phyloP scores from a whole-genome alignment of 208 protist genomes.

The Acanthamoeba triangularis region DNA sequence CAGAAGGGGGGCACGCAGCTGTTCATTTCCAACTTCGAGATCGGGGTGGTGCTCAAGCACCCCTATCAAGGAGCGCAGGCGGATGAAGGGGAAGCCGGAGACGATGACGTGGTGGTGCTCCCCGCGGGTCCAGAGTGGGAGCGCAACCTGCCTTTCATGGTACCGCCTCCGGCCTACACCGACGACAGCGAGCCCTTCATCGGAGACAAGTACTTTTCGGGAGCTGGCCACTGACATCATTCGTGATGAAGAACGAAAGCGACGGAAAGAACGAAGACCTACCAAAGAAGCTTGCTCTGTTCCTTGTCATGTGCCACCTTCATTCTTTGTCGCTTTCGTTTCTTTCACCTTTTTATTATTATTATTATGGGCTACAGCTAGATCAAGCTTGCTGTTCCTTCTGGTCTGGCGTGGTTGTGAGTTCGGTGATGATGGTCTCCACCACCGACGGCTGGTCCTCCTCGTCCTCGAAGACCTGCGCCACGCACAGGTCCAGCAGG shows the following conservation, averaged over 20 bases:
- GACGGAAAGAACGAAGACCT: no score
- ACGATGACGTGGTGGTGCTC: not conserved
- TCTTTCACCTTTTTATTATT: no score
- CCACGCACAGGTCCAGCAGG: slow-evolving; percentile 89
- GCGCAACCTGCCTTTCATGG: slow-evolving; percentile 11
- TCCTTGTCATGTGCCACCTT: no score
- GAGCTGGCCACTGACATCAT: no score
- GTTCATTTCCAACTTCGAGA: slow-evolving; percentile 80
- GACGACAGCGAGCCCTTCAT: not conserved
- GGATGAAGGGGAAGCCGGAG: not conserved
- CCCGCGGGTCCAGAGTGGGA: not conserved
- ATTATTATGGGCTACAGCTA: no score
- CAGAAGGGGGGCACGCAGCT: slow-evolving; percentile 79
- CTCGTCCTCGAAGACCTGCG: slow-evolving; percentile 23
- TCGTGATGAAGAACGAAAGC: no score
- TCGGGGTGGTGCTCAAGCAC: slow-evolving; percentile 77
- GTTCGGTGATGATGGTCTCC: not conserved
- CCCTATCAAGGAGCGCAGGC: not conserved
- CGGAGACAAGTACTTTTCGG: not conserved
- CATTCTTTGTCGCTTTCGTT: no score
- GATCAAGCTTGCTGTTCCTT: no score
- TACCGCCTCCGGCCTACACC: not conserved
- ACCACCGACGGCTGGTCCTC: not conserved
- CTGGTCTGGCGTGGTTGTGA: no score
- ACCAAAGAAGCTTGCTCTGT: no score